A percentile compares a stretch with the other conserved stretches of the same genome.
Conservation (phyloP, 2,329 filamentous ascomycete genomes). For the Cladosporium velox region DNA sequence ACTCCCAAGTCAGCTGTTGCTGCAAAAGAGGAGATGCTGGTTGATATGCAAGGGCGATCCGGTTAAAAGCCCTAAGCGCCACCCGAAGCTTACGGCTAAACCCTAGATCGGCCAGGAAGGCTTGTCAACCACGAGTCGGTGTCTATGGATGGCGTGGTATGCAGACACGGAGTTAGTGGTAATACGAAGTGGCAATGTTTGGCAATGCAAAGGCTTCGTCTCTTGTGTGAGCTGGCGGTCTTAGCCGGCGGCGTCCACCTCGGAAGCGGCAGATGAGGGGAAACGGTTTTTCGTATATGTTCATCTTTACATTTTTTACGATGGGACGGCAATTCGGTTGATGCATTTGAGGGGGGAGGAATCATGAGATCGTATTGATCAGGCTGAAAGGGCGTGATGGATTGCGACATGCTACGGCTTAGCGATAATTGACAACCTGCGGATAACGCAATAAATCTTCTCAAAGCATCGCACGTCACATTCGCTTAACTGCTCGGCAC, state of each 20-base stretch:
- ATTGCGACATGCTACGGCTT: background rate
- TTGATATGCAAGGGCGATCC: background rate
- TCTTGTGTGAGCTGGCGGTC: constrained; percentile 4
- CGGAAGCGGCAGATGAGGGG: constrained; percentile 2
- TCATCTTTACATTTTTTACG: background rate
- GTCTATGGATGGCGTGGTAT: background rate
- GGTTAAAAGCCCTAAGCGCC: constrained; percentile 20
- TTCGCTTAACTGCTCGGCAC: background rate
- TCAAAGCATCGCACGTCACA: background rate
- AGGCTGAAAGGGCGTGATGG: constrained; percentile 14
- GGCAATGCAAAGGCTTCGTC: constrained; percentile 3
- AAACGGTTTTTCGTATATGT: background rate
- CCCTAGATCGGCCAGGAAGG: constrained; percentile 1
- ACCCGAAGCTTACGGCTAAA: constrained; percentile 17
- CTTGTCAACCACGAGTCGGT: background rate
- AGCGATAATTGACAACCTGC: background rate
- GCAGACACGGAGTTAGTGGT: background rate
- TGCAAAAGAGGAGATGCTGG: constrained; percentile 6
- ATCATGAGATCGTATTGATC: background rate
- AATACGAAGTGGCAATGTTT: background rate
- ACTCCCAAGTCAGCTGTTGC: background rate
- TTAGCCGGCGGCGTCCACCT: constrained; percentile 3
- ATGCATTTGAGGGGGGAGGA: constrained; percentile 2
- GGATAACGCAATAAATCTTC: background rate
- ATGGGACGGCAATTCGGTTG: constrained; percentile 6